Percentiles rank a stretch among this genome's conserved stretches.
Evolutionary conservation across 768 basidiomycete genomes (phyloP).

Genomic region (Gloeostereum incarnatum): DNA sequence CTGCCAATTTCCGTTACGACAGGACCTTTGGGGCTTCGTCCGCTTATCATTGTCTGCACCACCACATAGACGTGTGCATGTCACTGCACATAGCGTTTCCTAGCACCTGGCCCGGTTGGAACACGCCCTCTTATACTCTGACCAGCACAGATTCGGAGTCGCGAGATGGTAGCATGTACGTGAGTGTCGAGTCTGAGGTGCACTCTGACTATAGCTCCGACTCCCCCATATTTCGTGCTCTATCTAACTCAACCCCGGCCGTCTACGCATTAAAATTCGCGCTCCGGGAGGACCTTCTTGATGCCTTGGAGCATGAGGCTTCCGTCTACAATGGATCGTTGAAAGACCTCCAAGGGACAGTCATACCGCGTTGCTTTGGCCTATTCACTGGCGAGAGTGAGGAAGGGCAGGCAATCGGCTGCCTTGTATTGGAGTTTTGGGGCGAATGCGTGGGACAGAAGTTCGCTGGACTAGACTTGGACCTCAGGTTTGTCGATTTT

Average conservation of each 20-base stretch:
- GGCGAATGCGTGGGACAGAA: constrained; percentile 22
- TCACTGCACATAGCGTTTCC: neutral
- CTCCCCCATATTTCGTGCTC: constrained; percentile 26
- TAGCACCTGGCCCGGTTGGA: neutral
- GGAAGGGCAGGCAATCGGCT: constrained; percentile 23
- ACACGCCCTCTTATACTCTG: neutral
- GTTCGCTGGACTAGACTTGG: constrained; percentile 18
- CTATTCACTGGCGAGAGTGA: constrained; percentile 21
- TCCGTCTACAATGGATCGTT: constrained; percentile 21
- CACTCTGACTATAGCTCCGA: constrained; percentile 25
- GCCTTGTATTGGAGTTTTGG: constrained; percentile 26
- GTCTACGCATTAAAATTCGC: constrained; percentile 25
- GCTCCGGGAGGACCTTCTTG: constrained; percentile 25
- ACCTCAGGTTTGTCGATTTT: constrained; percentile 19
- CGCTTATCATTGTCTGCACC: too few species aligned
- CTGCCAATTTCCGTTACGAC: too few species aligned
- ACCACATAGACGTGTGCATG: too few species aligned
- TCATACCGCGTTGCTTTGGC: constrained; percentile 24
- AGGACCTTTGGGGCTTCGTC: too few species aligned
- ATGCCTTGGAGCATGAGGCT: constrained; percentile 23
- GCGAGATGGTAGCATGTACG: constrained; percentile 1
- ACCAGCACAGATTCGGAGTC: neutral
- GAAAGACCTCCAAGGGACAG: constrained; percentile 20
- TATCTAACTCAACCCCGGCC: neutral
- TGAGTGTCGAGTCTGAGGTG: constrained; percentile 20